Evolutionary conservation across 2,329 filamentous ascomycete genomes (phyloP).

Genomic region (Scedosporium aurantiacum): DNA sequence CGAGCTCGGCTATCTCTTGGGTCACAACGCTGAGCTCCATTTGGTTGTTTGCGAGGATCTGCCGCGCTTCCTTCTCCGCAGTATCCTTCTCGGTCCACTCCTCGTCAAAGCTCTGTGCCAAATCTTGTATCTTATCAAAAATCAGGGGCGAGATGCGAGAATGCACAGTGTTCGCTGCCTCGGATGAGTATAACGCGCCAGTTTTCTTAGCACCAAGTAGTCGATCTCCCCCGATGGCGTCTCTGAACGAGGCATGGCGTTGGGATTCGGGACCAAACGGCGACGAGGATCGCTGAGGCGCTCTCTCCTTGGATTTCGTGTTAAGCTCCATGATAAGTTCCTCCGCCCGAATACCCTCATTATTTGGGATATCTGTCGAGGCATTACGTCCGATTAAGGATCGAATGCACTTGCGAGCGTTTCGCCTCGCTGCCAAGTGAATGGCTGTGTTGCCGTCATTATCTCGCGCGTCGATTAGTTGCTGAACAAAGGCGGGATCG

Average conservation of each 20-base stretch:
- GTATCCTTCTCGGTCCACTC: conserved; percentile 65
- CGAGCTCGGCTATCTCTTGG: conserved; percentile 47
- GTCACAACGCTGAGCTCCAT: conserved; percentile 52
- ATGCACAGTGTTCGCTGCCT: conserved; percentile 58
- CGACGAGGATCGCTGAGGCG: conserved; percentile 65
- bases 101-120: conserved; percentile 61
- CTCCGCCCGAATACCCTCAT: conserved; percentile 71
- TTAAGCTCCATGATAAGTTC: conserved; percentile 72
- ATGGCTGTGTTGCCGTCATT: conserved; percentile 79
- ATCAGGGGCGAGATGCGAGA: conserved; percentile 59
- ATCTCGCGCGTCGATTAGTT: conserved; percentile 73
- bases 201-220: conserved; percentile 23
- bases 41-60: conserved; percentile 55
- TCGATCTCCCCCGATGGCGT: conserved; percentile 20
- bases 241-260: conserved; percentile 41
- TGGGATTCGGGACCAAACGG: conserved; percentile 54
- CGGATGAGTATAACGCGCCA: conserved; percentile 40
- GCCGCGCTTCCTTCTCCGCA: conserved; percentile 55
- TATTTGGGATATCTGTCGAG: conserved; percentile 70
- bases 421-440: conserved; percentile 64
- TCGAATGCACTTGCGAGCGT: conserved; percentile 82
- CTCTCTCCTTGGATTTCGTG: conserved; percentile 53
- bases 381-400: conserved; percentile 69
- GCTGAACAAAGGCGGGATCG: conserved; percentile 64
- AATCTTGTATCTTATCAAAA: conserved; percentile 59